phyloP scores from a whole-genome alignment of 192 early-diverging fungal species.

The Lunasporangiospora selenospora region DNA sequence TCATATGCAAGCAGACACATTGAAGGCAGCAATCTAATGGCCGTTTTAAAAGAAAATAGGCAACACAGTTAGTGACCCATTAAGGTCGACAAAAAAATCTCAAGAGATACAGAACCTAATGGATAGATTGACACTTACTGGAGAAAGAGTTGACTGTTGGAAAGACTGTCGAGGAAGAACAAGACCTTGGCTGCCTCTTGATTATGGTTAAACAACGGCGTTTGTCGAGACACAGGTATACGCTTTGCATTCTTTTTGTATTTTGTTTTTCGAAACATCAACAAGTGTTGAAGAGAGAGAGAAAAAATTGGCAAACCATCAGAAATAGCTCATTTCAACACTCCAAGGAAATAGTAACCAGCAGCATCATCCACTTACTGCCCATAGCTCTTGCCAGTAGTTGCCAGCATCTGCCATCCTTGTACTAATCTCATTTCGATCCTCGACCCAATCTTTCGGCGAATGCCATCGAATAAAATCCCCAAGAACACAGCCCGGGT shows the following conservation, averaged over 20 bases:
- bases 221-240: conserved; percentile 75
- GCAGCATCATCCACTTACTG: conserved; percentile 54
- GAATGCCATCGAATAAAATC: conserved; percentile 98
- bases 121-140: conserved; percentile 6
- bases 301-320: not conserved
- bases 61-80: not conserved
- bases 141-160: conserved; percentile 18
- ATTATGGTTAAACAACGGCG: conserved; percentile 79
- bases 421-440: conserved; percentile 68
- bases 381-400: conserved; percentile 90
- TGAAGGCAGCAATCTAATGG: conserved; percentile 67
- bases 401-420: conserved; percentile 85
- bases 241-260: conserved; percentile 38
- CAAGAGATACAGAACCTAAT: conserved; percentile 58
- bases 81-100: conserved; percentile 4
- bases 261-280: conserved; percentile 14
- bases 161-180: conserved; percentile 18
- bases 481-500: conserved; percentile 75
- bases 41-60: conserved; percentile 4
- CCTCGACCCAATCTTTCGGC: conserved; percentile 89
- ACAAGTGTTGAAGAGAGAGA: not conserved
- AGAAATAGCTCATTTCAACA: not conserved
- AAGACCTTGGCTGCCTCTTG: conserved; percentile 78
- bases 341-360: not conserved
- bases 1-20: conserved; percentile 81